These are phyloP conservation scores for Fragilaria crotonensis DNA, from an alignment of 108 stramenopile genomes.

Conservation along the genomic window DNA sequence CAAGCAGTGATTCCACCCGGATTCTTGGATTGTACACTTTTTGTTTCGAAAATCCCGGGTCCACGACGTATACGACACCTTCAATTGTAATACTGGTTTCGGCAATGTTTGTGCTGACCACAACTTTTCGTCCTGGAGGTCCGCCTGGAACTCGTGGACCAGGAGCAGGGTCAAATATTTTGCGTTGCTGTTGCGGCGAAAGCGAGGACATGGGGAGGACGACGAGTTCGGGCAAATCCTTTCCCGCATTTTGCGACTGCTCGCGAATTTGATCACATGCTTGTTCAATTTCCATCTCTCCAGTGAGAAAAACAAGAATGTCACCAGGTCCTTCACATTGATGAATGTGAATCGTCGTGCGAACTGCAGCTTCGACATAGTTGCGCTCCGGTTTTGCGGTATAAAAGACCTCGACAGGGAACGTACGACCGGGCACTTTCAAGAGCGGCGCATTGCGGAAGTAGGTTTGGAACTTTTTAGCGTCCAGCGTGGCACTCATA, in stretches of 20 bases:
- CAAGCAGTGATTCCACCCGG: slow-evolving; percentile 96
- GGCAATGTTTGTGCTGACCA: slow-evolving; percentile 97
- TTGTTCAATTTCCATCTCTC: slow-evolving; percentile 98
- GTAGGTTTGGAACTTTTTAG: slow-evolving; percentile 89
- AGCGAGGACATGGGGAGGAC: slow-evolving; percentile 96
- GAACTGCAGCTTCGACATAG: slow-evolving; percentile 96
- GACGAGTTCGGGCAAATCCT: slow-evolving; percentile 75
- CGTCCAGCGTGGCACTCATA: slow-evolving; percentile 98
- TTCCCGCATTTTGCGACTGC: slow-evolving; percentile 50
- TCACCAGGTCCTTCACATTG: slow-evolving; percentile 97
- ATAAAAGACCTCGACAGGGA: slow-evolving; percentile 97
- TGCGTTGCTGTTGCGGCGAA: slow-evolving; percentile 88
- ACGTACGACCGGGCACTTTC: slow-evolving; percentile 96
- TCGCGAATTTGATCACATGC: slow-evolving; percentile 90
- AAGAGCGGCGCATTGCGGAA: slow-evolving; percentile 83
- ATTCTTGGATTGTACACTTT: slow-evolving; percentile 99
- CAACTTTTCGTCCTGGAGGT: slow-evolving; percentile 94
- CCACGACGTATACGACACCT: slow-evolving; percentile 99
- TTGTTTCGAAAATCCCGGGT: slow-evolving; percentile 99
- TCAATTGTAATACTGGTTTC: slow-evolving; percentile 99
- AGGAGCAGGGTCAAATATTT: slow-evolving; percentile 92
- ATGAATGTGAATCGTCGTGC: slow-evolving; percentile 96
- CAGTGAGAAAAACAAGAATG: slow-evolving; percentile 97
- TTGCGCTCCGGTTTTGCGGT: slow-evolving; percentile 96
- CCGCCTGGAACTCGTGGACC: slow-evolving; percentile 90